phyloP scores from a whole-genome alignment of 345 rosid species.

The Abelmoschus esculentus region DNA sequence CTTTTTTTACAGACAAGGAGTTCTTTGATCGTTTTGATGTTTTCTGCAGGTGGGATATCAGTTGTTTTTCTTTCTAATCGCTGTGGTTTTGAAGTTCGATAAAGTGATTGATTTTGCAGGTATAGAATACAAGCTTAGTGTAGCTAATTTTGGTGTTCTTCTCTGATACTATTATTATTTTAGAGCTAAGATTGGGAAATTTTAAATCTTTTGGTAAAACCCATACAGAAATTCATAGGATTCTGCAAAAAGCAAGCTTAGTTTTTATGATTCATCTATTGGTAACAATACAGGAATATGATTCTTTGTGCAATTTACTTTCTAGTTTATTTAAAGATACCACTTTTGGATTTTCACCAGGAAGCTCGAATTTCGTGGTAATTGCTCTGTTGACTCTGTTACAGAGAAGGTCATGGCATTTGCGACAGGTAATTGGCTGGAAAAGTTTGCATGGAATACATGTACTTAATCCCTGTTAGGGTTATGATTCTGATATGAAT shows the following conservation, averaged over 20 bases:
- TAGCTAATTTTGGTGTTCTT: background rate
- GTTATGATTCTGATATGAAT: background rate
- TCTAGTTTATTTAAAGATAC: background rate
- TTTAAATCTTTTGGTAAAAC: background rate
- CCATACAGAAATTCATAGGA: background rate
- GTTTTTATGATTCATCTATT: slow-evolving; percentile 1
- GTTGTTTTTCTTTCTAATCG: slow-evolving; percentile 61
- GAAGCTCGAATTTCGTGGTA: slow-evolving; percentile 82
- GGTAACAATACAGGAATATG: background rate
- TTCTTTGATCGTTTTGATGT: background rate
- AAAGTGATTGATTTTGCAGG: slow-evolving; percentile 96
- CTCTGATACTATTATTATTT: background rate
- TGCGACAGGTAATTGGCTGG: slow-evolving; percentile 57
- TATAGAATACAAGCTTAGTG: slow-evolving; percentile 12
- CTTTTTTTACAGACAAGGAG: background rate
- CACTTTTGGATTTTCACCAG: slow-evolving; percentile 25
- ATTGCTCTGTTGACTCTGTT: slow-evolving; percentile 68
- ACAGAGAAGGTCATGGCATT: slow-evolving; percentile 70
- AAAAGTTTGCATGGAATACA: background rate
- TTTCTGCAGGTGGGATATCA: slow-evolving; percentile 62
- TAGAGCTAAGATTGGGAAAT: background rate
- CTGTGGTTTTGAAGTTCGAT: slow-evolving; percentile 72
- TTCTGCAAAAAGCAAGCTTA: background rate
- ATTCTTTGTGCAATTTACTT: background rate
- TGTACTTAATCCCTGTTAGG: background rate